A percentile compares a stretch with the other conserved stretches of the same genome.
These are phyloP conservation scores for Tubosaeta sp. DNA, from an alignment of 768 basidiomycete species.

Conservation along the genomic window DNA sequence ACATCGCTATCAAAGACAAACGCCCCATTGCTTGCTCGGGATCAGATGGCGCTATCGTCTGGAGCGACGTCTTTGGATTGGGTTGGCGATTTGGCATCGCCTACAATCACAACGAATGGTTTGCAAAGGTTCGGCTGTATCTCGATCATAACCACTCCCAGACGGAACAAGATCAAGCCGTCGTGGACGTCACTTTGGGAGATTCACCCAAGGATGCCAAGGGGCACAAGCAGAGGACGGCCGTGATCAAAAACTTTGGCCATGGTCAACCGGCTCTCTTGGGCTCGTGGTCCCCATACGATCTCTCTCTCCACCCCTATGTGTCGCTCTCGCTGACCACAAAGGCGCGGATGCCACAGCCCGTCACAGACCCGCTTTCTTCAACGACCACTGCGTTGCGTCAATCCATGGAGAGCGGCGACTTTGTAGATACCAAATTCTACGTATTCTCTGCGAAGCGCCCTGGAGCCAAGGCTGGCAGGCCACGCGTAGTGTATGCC, in stretches of 20 bases:
- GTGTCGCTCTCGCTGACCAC: constrained; percentile 19
- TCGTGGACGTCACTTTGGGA: constrained; percentile 10
- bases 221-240: constrained; percentile 8
- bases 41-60: constrained; percentile 5
- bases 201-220: constrained; percentile 1
- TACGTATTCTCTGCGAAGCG: constrained; percentile 23
- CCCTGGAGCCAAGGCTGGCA: constrained; percentile 9
- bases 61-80: constrained; percentile 26
- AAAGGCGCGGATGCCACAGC: constrained; percentile 12
- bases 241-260: constrained; percentile 23
- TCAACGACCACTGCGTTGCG: constrained; percentile 17
- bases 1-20: constrained; percentile 18
- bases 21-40: constrained; percentile 15
- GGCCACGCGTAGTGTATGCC: constrained; percentile 24
- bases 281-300: constrained; percentile 19
- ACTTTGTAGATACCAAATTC: constrained; percentile 28
- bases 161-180: constrained; percentile 18
- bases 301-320: constrained; percentile 15
- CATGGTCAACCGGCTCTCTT: constrained; percentile 22
- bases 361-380: constrained; percentile 10
- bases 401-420: constrained; percentile 23
- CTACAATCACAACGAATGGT: constrained; percentile 17
- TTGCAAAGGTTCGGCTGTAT: constrained; percentile 20
- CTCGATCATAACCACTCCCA: constrained; percentile 27
- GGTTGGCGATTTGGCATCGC: constrained; percentile 28